Conservation (phyloP, 2,329 filamentous ascomycete genomes). For the Botryosphaeria agaves region DNA sequence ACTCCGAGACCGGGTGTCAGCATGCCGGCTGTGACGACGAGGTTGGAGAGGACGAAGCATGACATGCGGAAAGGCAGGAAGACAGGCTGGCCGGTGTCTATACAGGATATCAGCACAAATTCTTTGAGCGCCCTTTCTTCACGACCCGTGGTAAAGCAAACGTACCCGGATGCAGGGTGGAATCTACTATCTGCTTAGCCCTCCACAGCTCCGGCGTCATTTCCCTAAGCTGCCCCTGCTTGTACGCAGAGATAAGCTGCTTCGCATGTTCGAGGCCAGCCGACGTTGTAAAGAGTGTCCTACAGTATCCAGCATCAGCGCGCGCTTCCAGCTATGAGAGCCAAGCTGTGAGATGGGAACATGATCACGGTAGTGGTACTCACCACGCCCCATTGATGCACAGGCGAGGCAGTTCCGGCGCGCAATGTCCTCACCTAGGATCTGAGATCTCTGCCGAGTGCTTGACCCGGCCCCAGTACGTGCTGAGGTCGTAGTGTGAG, state of each 20-base stretch:
- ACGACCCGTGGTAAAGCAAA: no score
- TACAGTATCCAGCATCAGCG: no score
- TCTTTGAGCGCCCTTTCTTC: background rate
- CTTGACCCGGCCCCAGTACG: slow-evolving; percentile 87
- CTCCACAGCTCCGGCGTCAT: slow-evolving; percentile 90
- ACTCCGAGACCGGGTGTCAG: slow-evolving; percentile 73
- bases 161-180: slow-evolving; percentile 84
- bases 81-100: slow-evolving; percentile 84
- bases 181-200: slow-evolving; percentile 94
- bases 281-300: slow-evolving; percentile 68
- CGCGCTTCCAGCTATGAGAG: no score
- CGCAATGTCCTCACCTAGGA: slow-evolving; percentile 55
- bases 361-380: slow-evolving; percentile 18
- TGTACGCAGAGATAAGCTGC: slow-evolving; percentile 64
- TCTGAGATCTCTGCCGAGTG: slow-evolving; percentile 84
- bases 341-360: background rate
- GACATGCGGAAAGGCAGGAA: slow-evolving; percentile 97
- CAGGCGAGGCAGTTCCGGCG: background rate
- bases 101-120: slow-evolving; percentile 4
- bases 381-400: slow-evolving; percentile 13
- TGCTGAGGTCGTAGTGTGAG: slow-evolving; percentile 81
- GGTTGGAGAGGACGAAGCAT: slow-evolving; percentile 79
- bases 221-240: slow-evolving; percentile 56
- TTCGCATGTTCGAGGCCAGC: slow-evolving; percentile 76
- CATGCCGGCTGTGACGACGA: slow-evolving; percentile 94